phyloP scores from a whole-genome alignment of 768 basidiomycete genomes.

The Leccinum aurantiacum region DNA sequence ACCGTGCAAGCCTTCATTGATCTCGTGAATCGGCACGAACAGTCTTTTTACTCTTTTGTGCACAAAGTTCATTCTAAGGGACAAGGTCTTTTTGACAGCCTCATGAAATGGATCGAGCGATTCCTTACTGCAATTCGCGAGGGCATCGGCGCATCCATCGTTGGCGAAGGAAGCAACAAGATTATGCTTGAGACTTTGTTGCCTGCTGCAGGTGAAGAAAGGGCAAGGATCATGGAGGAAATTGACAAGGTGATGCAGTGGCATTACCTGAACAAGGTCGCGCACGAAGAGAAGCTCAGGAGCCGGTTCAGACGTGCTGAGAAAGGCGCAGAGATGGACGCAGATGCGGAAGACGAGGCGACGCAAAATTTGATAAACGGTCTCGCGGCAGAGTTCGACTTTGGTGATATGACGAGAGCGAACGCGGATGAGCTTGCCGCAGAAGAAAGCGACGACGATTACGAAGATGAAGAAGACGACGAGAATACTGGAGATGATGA shows the following conservation, averaged over 20 bases:
- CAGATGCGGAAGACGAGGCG: conserved; percentile 77
- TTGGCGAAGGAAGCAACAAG: conserved; percentile 14
- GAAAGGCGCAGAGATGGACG: conserved; percentile 42
- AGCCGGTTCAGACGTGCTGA: conserved; percentile 72
- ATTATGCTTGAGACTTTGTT: conserved; percentile 88
- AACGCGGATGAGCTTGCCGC: conserved; percentile 82
- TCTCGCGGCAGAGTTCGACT: conserved; percentile 77
- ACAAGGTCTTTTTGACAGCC: conserved; percentile 85
- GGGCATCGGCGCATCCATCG: conserved; percentile 58
- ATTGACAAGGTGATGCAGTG: conserved; percentile 88
- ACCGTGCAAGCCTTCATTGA: conserved; percentile 94
- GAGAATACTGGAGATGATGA: conserved; percentile 41
- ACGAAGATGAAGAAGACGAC: conserved; percentile 43
- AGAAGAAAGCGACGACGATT: conserved; percentile 58
- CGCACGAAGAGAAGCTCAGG: conserved; percentile 90
- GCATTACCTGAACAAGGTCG: conserved; percentile 91
- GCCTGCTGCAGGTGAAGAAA: conserved; percentile 77
- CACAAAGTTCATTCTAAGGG: conserved; percentile 99
- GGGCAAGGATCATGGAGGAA: conserved; percentile 76
- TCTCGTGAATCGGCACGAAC: conserved; percentile 91
- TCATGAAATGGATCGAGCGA: conserved; percentile 97
- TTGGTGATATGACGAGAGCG: conserved; percentile 75
- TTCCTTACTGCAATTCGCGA: conserved; percentile 91
- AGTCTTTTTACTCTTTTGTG: conserved; percentile 94
- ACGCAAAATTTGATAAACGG: conserved; percentile 76